Evolutionary conservation across 345 rosid genomes (phyloP).

Genomic region (Citrus glauca): DNA sequence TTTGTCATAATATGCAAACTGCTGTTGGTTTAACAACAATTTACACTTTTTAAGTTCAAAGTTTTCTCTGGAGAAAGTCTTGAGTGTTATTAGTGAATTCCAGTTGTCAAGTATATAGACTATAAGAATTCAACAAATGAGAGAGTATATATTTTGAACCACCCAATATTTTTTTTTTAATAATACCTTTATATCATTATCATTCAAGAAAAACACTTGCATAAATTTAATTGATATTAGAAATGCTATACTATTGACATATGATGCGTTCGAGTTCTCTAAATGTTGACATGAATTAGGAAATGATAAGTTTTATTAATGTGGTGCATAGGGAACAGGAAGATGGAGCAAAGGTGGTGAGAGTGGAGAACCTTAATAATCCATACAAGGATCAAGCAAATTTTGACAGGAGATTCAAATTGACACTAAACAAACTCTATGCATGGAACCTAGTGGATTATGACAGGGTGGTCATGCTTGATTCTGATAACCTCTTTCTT

Average conservation of each 20-base stretch:
- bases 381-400: constrained; percentile 66
- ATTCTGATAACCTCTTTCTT: constrained; percentile 87
- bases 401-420: constrained; percentile 72
- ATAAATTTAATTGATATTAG: background rate
- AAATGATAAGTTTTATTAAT: constrained; percentile 8
- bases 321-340: constrained; percentile 56
- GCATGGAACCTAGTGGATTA: constrained; percentile 86
- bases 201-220: background rate
- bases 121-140: no score
- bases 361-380: constrained; percentile 82
- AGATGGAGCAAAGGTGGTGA: constrained; percentile 81
- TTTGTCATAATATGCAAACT: background rate
- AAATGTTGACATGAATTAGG: background rate
- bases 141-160: no score
- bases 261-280: background rate
- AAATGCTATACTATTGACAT: background rate
- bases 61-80: no score
- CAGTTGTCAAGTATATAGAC: no score
- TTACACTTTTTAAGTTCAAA: no score
- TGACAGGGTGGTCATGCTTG: constrained; percentile 88
- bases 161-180: no score
- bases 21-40: background rate
- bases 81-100: no score
- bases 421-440: constrained; percentile 86
- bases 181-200: no score